Evolutionary conservation across 2,329 filamentous ascomycete genomes (phyloP), one percentile per base, ranked within the genome.

Genomic region (Colletotrichum aenigma): DNA sequence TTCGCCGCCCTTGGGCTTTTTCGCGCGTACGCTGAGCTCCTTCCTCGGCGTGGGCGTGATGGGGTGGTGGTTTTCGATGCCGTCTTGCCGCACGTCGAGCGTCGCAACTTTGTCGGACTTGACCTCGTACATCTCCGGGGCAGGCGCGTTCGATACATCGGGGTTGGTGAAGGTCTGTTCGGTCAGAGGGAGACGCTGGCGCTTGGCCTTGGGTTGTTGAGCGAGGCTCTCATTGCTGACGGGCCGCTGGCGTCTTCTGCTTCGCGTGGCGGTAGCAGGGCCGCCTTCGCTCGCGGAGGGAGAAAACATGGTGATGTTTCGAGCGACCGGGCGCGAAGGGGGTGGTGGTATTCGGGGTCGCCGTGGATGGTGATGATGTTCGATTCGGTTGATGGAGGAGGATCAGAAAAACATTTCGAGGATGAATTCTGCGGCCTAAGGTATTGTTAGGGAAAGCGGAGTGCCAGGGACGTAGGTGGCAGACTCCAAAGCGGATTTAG

Each of bases 151-250:
- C 38, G 82, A 80, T n/a, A 67, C 72, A 60, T 90, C 89, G 55
- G 90, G 88, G 74, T 89, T 89, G 77, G 86, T 82, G 81, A 90
- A 90, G 70, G 89, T 91, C 80, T 91, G 87, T 75, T 93, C 90
- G 70, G 87, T 88, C 78, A 93, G 82, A 34, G 89, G 89, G 67
- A 91, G 84, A 78, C 92, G 88, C 81, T 91, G 90, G 77, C 92
- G 89, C 85, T 93, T 93, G 15, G 91, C 89, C 83, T 92, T 93
- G 32, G 92, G 92, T 79, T 91, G 89, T 77, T 90, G 88, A 65
- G 85, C 83, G 68, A 90, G 83, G 80, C 85, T 87, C 74, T 93
- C 91, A 71, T 88, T 86, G 80, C 88, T 91, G 79, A 86, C 82
- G 66, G 91, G 91, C 74, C 92, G 89, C 82, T 91, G 91, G 73